Evolutionary conservation across 2,329 filamentous ascomycete genomes (phyloP).

Genomic region (Colletotrichum orchidophilum): DNA sequence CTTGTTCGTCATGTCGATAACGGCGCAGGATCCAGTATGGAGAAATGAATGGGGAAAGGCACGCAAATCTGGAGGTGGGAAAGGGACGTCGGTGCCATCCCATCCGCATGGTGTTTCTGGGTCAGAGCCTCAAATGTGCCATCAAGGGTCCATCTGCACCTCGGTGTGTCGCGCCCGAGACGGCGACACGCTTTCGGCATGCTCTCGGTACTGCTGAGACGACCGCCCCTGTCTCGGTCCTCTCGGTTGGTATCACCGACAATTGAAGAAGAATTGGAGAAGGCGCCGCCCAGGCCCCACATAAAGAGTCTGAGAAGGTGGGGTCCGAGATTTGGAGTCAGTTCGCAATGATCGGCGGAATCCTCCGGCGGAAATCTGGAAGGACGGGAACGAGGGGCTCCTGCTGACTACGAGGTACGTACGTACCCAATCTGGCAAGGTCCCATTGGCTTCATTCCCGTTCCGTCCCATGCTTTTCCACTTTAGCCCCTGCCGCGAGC

Average conservation of each 20-base stretch:
- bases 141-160: conserved; percentile 8
- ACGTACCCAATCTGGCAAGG: too few relatives aligned
- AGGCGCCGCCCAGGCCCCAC: not conserved
- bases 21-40: conserved; percentile 10
- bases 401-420: too few relatives aligned
- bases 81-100: conserved; percentile 16
- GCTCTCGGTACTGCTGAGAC: conserved; percentile 3
- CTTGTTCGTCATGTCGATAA: conserved; percentile 5
- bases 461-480: not conserved
- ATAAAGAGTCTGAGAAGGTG: too few relatives aligned
- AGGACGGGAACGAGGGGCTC: not conserved
- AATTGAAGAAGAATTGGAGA: conserved; percentile 4
- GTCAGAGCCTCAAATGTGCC: conserved; percentile 29
- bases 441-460: not conserved
- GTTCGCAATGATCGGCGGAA: conserved; percentile 20
- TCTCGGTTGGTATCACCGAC: conserved; percentile 16
- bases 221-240: conserved; percentile 11
- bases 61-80: conserved; percentile 8
- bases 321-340: not conserved
- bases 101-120: conserved; percentile 26
- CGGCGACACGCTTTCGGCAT: not conserved
- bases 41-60: conserved; percentile 28
- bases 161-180: conserved; percentile 10
- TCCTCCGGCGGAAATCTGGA: not conserved
- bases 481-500: not conserved